A percentile compares a stretch with the other conserved stretches of the same genome.
These are phyloP conservation scores for Xerocomus brunneocitrinus DNA, from an alignment of 768 basidiomycete genomes.

Conservation along the genomic window DNA sequence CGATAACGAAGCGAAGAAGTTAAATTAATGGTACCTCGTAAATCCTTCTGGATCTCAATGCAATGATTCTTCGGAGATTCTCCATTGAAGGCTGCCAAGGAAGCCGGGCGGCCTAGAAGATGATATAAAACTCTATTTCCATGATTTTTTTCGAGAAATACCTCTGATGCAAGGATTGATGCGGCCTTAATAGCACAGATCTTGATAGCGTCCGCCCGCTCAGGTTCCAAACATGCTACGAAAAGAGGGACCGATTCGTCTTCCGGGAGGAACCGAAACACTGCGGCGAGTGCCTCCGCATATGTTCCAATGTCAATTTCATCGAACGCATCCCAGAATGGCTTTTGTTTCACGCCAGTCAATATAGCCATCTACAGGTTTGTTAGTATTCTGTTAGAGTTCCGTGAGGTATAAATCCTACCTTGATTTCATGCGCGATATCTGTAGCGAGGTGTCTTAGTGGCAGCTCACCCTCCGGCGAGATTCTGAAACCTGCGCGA, in stretches of 20 bases:
- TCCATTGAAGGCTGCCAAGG: slow-evolving; percentile 53
- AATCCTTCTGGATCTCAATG: slow-evolving; percentile 48
- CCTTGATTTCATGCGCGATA: slow-evolving; percentile 78
- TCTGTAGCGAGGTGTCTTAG: slow-evolving; percentile 65
- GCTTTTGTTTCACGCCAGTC: slow-evolving; percentile 39
- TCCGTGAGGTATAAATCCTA: slow-evolving; percentile 29
- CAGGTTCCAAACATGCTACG: slow-evolving; percentile 61
- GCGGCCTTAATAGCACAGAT: slow-evolving; percentile 71
- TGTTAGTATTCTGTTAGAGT: slow-evolving; percentile 1
- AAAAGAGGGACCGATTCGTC: slow-evolving; percentile 62
- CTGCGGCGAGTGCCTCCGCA: slow-evolving; percentile 65
- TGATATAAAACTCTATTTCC: slow-evolving; percentile 7
- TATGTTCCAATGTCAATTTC: slow-evolving; percentile 74
- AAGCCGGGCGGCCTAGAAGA: slow-evolving; percentile 45
- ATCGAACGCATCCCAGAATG: slow-evolving; percentile 70
- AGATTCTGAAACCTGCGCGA: slow-evolving; percentile 55
- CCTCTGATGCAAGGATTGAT: slow-evolving; percentile 65
- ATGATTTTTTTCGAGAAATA: slow-evolving; percentile 23
- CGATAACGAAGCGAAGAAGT: slow-evolving; percentile 1
- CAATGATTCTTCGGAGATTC: slow-evolving; percentile 43
- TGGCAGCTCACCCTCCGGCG: slow-evolving; percentile 54
- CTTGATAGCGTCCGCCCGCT: slow-evolving; percentile 79
- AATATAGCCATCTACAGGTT: slow-evolving; percentile 20
- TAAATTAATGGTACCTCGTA: slow-evolving; percentile 43
- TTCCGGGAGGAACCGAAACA: slow-evolving; percentile 66